Evolutionary conservation across 2,329 filamentous ascomycete species (phyloP), one percentile per base, ranked within the genome.

Genomic region (Thielaviopsis populi): DNA sequence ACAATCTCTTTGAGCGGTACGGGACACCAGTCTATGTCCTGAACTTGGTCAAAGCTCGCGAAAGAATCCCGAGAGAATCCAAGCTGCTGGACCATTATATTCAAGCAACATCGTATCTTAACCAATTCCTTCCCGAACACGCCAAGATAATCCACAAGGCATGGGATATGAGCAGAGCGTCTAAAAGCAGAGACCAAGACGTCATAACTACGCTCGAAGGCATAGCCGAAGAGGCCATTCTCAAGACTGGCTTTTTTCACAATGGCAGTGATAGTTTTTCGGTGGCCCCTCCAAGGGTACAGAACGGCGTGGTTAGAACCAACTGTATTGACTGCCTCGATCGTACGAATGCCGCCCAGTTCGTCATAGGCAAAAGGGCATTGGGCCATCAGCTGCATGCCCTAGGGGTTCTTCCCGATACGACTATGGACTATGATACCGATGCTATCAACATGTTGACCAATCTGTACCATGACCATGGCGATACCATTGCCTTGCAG

Each of bases 241-340:
- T 82, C 0, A 86, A 84, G 27, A 99, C 92, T 0, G 89, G 91
- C 0, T 96, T 99, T 75, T 99, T 99, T 73, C 91, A 91, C 66
- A 97, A 97, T 69, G 94, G 91, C 6, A 86, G 91, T 67, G 82
- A 84, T 41, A 83, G 83, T 46, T 82, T 81, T 22, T 79, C 82
- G 2, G 70, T 73, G 68, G n/a, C 64, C 6, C 40, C 42, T 7
- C 79, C 87, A 2, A 82, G 80, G 40, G 83, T 94, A 1, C 94
- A 99, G 72, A 96, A 96, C 68, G 94, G 94, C 10, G 83, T 99
- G 48, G 92, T 90, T 10, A 83, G 94, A 65, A 99, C 94, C 0
- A 99, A 99, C 71, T 99, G 94, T 73, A 97, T 99, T 69, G 94
- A 99, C 74, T 99, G 94, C 70, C 80, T 99, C 0, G 94, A 99